These are phyloP conservation scores for Auricularia sp. DNA, from an alignment of 768 basidiomycete species.

Conservation along the genomic window DNA sequence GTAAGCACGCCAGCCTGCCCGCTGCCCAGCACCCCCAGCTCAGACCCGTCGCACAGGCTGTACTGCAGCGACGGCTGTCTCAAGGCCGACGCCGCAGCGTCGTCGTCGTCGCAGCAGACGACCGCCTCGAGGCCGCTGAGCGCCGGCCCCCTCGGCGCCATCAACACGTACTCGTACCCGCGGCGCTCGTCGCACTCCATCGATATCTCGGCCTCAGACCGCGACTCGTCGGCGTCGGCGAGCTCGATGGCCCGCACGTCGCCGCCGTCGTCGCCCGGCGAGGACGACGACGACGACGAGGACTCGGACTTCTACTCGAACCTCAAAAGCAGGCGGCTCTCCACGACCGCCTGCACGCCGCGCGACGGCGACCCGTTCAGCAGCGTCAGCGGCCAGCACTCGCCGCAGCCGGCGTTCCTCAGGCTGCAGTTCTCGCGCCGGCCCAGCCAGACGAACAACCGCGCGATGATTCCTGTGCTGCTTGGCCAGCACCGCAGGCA, in stretches of 20 bases:
- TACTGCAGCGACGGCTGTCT: neutral
- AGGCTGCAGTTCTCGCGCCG: neutral
- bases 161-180: conserved; percentile 3
- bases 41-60: neutral
- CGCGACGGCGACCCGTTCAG: neutral
- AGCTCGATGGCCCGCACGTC: neutral
- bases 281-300: neutral
- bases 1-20: neutral
- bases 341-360: neutral
- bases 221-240: neutral
- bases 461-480: neutral
- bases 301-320: neutral
- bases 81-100: neutral
- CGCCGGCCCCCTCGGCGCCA: neutral
- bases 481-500: neutral
- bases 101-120: neutral
- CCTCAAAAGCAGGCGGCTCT: neutral
- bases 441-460: neutral
- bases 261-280: neutral
- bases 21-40: neutral
- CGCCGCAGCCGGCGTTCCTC: neutral
- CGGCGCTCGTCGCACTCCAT: neutral
- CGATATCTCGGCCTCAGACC: neutral
- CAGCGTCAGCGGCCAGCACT: neutral
- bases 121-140: neutral